Evolutionary conservation across 352 stramenopile species (phyloP), one percentile per base, ranked within the genome.

Genomic region (Phytophthora cryptogea): DNA sequence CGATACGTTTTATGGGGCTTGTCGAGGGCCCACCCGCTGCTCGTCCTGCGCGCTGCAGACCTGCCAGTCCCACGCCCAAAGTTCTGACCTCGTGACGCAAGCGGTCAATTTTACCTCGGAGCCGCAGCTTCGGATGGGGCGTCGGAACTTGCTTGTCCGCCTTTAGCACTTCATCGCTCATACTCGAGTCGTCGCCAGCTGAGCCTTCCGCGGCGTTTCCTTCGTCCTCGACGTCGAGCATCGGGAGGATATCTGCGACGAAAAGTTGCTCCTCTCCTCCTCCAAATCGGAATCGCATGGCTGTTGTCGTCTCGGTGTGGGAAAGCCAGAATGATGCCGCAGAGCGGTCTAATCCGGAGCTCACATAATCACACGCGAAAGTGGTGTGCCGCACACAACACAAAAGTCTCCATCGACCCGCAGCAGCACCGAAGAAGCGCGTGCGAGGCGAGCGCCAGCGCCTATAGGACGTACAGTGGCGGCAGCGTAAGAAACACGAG

Each of bases 231-330:
- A 62, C 26, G 26, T 62, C 43, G 1, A 62, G 43, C 54, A 62
- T 14, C n/a, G 54, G 43, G 2, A 64, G 47, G 46, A 64, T 59
- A n/a, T 59, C 46, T 17, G 47, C 31, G 7, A 33, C 56, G 13
- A 64, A 64, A 41, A 64, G 27, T 20, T 63, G 54, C 28, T 63
- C 54, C 28, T 64, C 56, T 33, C 47, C 56, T 39, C 35, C 39
- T 41, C 56, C 56, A 42, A 64, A 59, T 36, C 56, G 56, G 20
- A 64, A 64, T 41, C 39, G 41, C 56, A 59, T 64, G 37, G 39
- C 11, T 36, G 47, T 27, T 63, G 36, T 62, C 30, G 32, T 20
- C 47, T 20, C 0, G 13, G 23, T 9, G 41, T 10, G 28, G 17
- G 16, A 46, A 54, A 61, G 33, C 33, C 26, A 20, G 54, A 63